phyloP scores from a whole-genome alignment of 2,329 filamentous ascomycete genomes.

The Phialophora tarda region DNA sequence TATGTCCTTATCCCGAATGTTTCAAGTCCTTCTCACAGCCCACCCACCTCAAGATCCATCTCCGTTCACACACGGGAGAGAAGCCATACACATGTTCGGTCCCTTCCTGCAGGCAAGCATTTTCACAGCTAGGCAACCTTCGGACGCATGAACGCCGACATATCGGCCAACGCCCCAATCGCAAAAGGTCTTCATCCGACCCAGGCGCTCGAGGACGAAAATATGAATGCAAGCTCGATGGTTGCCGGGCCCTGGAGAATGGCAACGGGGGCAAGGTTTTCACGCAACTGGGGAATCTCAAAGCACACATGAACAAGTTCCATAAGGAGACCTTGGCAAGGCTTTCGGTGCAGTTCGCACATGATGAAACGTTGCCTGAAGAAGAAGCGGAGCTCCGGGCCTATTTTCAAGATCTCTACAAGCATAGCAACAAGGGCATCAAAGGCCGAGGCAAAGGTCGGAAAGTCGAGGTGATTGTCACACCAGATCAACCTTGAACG shows the following conservation, averaged over 20 bases:
- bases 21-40: constrained; percentile 86
- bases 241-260: constrained; percentile 57
- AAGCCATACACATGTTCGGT: constrained; percentile 83
- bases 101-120: constrained; percentile 74
- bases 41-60: constrained; percentile 90
- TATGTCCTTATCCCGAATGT: constrained; percentile 76
- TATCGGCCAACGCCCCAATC: constrained; percentile 84
- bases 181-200: constrained; percentile 64
- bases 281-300: constrained; percentile 88
- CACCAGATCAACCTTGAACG: constrained; percentile 20
- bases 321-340: constrained; percentile 74
- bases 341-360: constrained; percentile 72
- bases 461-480: constrained; percentile 56
- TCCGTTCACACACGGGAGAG: constrained; percentile 82
- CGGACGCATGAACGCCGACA: constrained; percentile 87
- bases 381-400: constrained; percentile 77
- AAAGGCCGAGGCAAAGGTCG: constrained; percentile 91
- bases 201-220: constrained; percentile 55
- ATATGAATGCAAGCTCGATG: constrained; percentile 79
- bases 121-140: constrained; percentile 89
- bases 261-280: constrained; percentile 70
- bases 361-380: constrained; percentile 61
- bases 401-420: constrained; percentile 88
- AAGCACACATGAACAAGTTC: constrained; percentile 95
- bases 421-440: constrained; percentile 98